Conservation (phyloP, 1,284 basidiomycete genomes). For the Gomphus bonarii region DNA sequence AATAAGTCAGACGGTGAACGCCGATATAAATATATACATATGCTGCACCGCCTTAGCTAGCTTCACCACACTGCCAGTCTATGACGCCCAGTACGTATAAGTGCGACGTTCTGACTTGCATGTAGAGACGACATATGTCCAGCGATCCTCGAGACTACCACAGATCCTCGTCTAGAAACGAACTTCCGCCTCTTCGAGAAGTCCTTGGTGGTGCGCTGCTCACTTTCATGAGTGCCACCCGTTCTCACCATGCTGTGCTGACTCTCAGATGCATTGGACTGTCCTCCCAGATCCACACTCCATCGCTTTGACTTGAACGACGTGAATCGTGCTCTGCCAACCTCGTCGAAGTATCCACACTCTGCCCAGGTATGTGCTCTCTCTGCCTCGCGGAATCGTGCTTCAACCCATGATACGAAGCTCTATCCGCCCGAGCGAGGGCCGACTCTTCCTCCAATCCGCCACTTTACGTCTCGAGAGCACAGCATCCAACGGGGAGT, state of each 20-base stretch:
- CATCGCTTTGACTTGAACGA: neutral
- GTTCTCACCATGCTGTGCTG: neutral
- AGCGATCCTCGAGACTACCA: constrained; percentile 5
- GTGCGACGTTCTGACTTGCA: neutral
- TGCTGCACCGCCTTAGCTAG: neutral
- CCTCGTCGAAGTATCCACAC: neutral
- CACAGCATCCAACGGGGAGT: neutral
- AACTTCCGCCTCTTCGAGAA: constrained; percentile 5
- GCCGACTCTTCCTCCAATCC: neutral
- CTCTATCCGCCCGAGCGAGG: neutral
- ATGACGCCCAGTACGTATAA: neutral
- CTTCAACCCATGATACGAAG: neutral
- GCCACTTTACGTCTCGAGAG: neutral
- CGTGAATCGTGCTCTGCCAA: neutral
- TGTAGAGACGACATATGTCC: constrained; percentile 6
- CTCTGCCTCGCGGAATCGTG: neutral
- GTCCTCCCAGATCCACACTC: neutral
- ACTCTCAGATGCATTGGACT: constrained; percentile 1
- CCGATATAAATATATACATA: neutral
- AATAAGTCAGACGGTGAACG: neutral
- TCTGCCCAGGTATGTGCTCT: neutral
- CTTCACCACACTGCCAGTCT: neutral
- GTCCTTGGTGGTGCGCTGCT: neutral
- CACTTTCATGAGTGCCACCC: neutral
- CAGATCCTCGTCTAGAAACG: neutral